Evolutionary conservation across 768 basidiomycete genomes (phyloP).

Genomic region (Hypholoma fasciculare): DNA sequence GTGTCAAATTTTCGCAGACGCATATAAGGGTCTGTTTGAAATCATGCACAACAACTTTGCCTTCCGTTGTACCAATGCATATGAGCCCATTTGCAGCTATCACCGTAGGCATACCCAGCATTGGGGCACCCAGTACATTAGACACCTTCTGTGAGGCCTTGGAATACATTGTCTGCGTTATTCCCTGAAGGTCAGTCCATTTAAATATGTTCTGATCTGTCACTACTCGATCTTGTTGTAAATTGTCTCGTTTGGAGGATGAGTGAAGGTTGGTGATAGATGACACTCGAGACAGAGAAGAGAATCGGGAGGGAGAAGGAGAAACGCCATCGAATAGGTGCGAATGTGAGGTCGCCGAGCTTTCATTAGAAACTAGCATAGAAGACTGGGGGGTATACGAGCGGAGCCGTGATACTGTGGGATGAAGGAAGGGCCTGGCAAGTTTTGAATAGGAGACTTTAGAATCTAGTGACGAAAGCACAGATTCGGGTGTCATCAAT

Average conservation of each 20-base stretch:
- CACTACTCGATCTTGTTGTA: slow-evolving; percentile 14
- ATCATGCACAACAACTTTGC: slow-evolving; percentile 81
- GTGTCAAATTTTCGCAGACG: slow-evolving; percentile 70
- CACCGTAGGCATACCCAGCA: slow-evolving; percentile 71
- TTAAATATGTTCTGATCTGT: slow-evolving; percentile 62
- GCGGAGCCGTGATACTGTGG: slow-evolving; percentile 78
- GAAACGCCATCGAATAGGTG: slow-evolving; percentile 44
- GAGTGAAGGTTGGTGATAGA: slow-evolving; percentile 54
- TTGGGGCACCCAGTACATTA: slow-evolving; percentile 56
- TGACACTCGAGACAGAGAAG: slow-evolving; percentile 68
- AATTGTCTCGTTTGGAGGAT: slow-evolving; percentile 21
- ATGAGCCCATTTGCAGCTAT: slow-evolving; percentile 85
- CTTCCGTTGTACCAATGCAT: slow-evolving; percentile 83
- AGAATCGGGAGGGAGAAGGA: slow-evolving; percentile 64
- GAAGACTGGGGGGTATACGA: slow-evolving; percentile 59
- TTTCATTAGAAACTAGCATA: slow-evolving; percentile 39
- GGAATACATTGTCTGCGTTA: slow-evolving; percentile 58
- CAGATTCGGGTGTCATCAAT: slow-evolving; percentile 37
- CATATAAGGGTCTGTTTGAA: slow-evolving; percentile 85
- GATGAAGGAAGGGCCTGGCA: slow-evolving; percentile 64
- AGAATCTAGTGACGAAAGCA: slow-evolving; percentile 35
- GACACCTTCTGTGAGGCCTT: slow-evolving; percentile 58
- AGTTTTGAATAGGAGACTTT: slow-evolving; percentile 35
- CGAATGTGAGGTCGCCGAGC: slow-evolving; percentile 42
- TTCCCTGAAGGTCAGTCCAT: slow-evolving; percentile 69